Evolutionary conservation across 2,329 filamentous ascomycete species (phyloP).

Genomic region (Colletotrichum sp.): DNA sequence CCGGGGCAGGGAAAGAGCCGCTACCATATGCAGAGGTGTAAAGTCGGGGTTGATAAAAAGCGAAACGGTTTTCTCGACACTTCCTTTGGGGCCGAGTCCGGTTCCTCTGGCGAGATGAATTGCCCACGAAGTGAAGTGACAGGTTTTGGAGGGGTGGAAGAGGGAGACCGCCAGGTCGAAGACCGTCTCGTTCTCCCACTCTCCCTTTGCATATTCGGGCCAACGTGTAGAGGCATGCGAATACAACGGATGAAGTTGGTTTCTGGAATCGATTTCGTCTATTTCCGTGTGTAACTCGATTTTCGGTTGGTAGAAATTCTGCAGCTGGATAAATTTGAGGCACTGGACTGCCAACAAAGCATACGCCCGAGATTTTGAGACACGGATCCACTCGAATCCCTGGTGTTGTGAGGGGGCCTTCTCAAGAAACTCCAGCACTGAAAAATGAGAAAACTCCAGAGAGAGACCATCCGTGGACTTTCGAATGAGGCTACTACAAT

Average conservation of each 20-base stretch:
- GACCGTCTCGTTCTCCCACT: background rate
- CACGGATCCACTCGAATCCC: background rate
- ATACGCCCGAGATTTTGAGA: background rate
- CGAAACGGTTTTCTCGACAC: background rate
- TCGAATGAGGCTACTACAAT: background rate
- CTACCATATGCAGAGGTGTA: background rate
- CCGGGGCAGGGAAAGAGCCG: background rate
- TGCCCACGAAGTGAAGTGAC: background rate
- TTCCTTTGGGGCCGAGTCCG: fast-evolving
- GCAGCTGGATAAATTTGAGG: background rate
- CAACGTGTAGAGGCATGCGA: fast-evolving
- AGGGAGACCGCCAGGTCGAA: background rate
- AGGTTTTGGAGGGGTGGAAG: background rate
- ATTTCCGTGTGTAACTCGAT: fast-evolving
- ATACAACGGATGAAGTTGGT: background rate
- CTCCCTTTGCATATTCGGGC: background rate
- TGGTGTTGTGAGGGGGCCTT: fast-evolving
- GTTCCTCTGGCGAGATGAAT: background rate
- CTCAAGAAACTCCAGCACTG: background rate
- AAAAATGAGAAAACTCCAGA: background rate
- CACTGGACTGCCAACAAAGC: background rate
- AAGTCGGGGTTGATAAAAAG: background rate
- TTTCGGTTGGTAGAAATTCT: fast-evolving
- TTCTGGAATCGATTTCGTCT: fast-evolving
- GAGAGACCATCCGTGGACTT: background rate